Evolutionary conservation across 2,329 filamentous ascomycete genomes (phyloP), one percentile per base, ranked within the genome.

Genomic region (Cladophialophora carrionii): DNA sequence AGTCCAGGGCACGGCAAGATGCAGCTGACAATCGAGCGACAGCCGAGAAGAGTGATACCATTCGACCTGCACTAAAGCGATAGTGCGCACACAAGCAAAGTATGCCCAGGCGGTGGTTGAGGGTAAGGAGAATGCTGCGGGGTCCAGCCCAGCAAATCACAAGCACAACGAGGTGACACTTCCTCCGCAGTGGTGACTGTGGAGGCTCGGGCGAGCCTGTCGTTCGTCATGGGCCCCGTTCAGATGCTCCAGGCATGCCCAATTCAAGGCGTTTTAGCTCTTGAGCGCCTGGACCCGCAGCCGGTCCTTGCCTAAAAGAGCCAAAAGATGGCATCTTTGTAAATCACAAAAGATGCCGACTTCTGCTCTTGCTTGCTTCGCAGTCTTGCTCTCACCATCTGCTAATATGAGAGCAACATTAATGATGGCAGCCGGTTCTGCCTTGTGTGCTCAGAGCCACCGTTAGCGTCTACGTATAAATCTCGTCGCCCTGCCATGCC

Each of bases 221-320:
- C 37, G 37, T 41, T 41, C 37, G 37, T 12, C 37, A 6, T 12
- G 6, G 26, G 26, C 26, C 26, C 3, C 6, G 3, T 29, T 6
- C 26, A 29, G 6, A 29, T 29, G 26, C 26, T 29, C 26, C 26
- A 41, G 37, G 37, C 37, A 17, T 41, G 37, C 37, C 37, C 37
- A 41, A 12, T 5, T n/a, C n/a, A n/a, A 26, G 48, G 10, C 48
- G 20, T 9, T 57, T 43, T 43, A 43, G 55, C 20, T 41, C 12
- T 3, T 10, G 4, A 26, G 22, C 22, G 55, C 24, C 55, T 24
- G 22, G 3, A 57, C 32, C 32, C 26, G 20, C 57, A 14, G 10
- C 22, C 29, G 12, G 37, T 10, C 37, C 57, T 32, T 59, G 12
- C 57, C 57, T n/a, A 51, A 59, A 41, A 31, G 17, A 37, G 57